Conservation (phyloP, 305 asterid genomes). For the Withania somnifera region DNA sequence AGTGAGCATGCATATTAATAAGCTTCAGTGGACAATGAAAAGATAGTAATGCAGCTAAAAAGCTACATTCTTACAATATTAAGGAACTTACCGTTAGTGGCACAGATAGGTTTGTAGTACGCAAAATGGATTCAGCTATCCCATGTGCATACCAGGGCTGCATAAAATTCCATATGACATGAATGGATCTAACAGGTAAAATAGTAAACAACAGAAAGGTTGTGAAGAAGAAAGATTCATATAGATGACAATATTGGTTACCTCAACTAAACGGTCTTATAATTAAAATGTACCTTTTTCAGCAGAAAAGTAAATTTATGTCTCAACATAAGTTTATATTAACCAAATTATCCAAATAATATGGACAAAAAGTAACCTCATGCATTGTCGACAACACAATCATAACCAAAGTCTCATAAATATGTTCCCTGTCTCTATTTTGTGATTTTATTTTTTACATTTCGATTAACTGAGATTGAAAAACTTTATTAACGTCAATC, state of each 20-base stretch:
- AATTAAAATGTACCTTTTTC: neutral
- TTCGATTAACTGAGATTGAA: neutral
- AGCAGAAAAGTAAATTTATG: neutral
- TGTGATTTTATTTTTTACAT: neutral
- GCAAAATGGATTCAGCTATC: conserved; percentile 88
- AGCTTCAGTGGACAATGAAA: neutral
- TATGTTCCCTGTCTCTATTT: neutral
- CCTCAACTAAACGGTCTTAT: neutral
- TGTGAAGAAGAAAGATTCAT: neutral
- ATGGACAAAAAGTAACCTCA: neutral
- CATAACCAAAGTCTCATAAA: neutral
- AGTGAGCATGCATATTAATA: neutral
- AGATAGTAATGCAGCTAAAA: neutral
- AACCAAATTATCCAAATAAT: neutral
- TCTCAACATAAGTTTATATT: neutral
- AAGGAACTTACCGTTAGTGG: conserved; percentile 69
- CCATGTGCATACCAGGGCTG: conserved; percentile 99
- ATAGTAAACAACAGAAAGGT: neutral
- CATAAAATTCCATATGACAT: neutral
- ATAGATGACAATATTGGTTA: neutral
- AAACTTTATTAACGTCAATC: neutral
- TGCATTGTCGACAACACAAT: neutral
- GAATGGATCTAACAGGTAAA: neutral
- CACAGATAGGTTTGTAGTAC: conserved; percentile 74
- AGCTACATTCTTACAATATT: neutral